A percentile compares a stretch with the other conserved stretches of the same genome.
Conservation (phyloP, 306 rosid genomes). For the Medicago truncatula region DNA sequence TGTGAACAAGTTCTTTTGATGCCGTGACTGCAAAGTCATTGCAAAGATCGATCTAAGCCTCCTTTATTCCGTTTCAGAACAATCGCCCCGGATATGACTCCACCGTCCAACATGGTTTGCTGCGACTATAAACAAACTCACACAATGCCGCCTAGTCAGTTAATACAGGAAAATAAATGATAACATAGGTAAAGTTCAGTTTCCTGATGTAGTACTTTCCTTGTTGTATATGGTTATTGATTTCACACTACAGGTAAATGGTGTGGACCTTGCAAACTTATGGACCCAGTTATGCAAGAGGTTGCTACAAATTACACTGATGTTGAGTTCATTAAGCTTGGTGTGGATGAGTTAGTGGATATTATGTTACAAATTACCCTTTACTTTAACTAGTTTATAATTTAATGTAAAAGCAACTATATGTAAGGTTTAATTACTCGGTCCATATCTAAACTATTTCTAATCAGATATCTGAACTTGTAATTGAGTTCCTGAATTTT, state of each 20-base stretch:
- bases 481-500: too few relatives aligned
- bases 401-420: not conserved
- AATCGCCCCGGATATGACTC: too few relatives aligned
- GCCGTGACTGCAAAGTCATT: too few relatives aligned
- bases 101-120: too few relatives aligned
- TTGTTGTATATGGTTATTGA: slow-evolving; percentile 70
- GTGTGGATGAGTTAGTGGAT: slow-evolving; percentile 68
- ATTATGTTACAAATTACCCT: slow-evolving; percentile 39
- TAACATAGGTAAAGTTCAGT: not conserved
- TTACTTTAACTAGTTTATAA: not conserved
- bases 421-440: not conserved
- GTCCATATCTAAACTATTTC: too few relatives aligned
- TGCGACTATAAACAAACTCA: too few relatives aligned
- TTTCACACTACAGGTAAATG: slow-evolving; percentile 68
- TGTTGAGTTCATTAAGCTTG: slow-evolving; percentile 72
- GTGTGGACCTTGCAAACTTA: slow-evolving; percentile 84
- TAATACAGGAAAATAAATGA: too few relatives aligned
- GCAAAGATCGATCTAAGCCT: too few relatives aligned
- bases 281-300: slow-evolving; percentile 67
- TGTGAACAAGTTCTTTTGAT: too few relatives aligned
- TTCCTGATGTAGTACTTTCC: not conserved
- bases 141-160: too few relatives aligned
- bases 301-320: slow-evolving; percentile 61
- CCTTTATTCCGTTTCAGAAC: too few relatives aligned
- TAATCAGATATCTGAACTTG: too few relatives aligned